These are phyloP conservation scores for Petunia axillaris DNA, from an alignment of 257 asterid species.

Conservation along the genomic window DNA sequence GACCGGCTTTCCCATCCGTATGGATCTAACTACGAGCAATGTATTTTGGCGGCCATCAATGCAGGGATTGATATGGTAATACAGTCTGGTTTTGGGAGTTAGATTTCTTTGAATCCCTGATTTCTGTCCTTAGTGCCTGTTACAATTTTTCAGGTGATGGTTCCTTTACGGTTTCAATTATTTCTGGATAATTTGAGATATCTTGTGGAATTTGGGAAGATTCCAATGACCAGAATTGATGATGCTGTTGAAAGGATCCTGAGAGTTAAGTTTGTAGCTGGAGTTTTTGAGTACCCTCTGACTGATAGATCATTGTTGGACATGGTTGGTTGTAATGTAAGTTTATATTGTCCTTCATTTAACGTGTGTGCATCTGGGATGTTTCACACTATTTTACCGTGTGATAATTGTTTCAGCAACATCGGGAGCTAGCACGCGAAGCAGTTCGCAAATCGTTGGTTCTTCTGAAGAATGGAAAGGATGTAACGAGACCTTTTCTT, in stretches of 20 bases:
- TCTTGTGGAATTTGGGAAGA: slow-evolving; percentile 66
- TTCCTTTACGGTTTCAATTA: slow-evolving; percentile 66
- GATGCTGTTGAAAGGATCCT: slow-evolving; percentile 87
- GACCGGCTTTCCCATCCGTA: slow-evolving; percentile 73
- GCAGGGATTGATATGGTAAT: slow-evolving; percentile 87
- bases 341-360: slow-evolving; percentile 22
- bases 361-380: neutral
- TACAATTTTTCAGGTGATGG: slow-evolving; percentile 65
- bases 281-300: slow-evolving; percentile 75
- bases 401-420: slow-evolving; percentile 34
- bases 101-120: slow-evolving; percentile 24
- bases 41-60: slow-evolving; percentile 63
- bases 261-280: slow-evolving; percentile 76
- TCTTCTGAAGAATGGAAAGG: slow-evolving; percentile 74
- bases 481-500: slow-evolving; percentile 58
- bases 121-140: neutral
- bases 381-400: neutral
- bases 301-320: slow-evolving; percentile 58
- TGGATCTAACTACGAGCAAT: slow-evolving; percentile 67
- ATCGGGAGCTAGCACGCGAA: slow-evolving; percentile 45
- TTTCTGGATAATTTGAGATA: slow-evolving; percentile 56
- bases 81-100: neutral
- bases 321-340: slow-evolving; percentile 72
- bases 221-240: slow-evolving; percentile 72
- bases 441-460: slow-evolving; percentile 60